Evolutionary conservation across 116 monocot species (phyloP).

Genomic region (Dioscorea cayenensis): DNA sequence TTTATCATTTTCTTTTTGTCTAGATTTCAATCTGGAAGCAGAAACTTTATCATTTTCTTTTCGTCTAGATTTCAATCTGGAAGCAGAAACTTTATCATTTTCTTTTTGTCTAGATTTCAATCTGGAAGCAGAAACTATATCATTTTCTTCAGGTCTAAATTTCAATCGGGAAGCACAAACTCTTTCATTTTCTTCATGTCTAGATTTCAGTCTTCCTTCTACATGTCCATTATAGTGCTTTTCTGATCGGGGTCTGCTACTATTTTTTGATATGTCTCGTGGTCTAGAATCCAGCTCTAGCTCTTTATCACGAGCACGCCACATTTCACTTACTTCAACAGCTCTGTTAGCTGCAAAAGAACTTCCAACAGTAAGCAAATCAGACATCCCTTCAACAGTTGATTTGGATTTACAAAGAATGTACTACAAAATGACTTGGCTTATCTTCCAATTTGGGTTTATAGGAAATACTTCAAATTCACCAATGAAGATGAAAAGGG

Average conservation of each 20-base stretch:
- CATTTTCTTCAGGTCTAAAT: conserved; percentile 12
- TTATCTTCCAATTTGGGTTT: too few species aligned
- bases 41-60: too few species aligned
- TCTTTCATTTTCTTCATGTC: conserved; percentile 7
- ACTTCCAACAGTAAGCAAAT: background rate
- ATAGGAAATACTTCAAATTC: too few species aligned
- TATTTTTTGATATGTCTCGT: conserved; percentile 13
- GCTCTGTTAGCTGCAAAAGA: conserved; percentile 64
- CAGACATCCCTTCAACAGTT: background rate
- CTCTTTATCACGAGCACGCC: conserved; percentile 87
- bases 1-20: conserved; percentile 7
- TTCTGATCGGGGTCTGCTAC: conserved; percentile 2
- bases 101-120: conserved; percentile 12
- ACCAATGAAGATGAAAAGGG: too few species aligned
- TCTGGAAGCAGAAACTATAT: background rate
- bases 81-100: background rate
- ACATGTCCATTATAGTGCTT: conserved; percentile 10
- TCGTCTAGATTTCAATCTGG: too few species aligned
- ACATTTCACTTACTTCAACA: conserved; percentile 82
- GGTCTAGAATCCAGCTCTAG: conserved; percentile 56
- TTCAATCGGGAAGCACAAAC: background rate
- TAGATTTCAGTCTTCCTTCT: conserved; percentile 10
- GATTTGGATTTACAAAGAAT: background rate
- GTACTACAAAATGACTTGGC: too few species aligned
- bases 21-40: conserved; percentile 5